These are phyloP conservation scores for Talaromyces sp. DNA, from an alignment of 2,329 filamentous ascomycete species.

Conservation along the genomic window DNA sequence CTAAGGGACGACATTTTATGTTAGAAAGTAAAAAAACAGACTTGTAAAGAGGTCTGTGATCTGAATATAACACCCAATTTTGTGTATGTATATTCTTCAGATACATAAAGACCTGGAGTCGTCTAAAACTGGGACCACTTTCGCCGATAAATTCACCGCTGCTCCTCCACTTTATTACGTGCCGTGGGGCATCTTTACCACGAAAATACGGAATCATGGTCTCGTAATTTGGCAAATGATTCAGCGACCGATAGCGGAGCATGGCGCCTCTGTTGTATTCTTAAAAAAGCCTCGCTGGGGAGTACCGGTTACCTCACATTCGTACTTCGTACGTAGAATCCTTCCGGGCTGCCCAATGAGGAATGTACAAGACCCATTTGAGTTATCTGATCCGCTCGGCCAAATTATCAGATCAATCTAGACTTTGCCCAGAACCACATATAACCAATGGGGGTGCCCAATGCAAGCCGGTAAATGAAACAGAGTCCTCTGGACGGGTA, in stretches of 20 bases:
- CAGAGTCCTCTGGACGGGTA: background rate
- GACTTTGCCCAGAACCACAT: background rate
- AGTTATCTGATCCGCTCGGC: slow-evolving; percentile 11
- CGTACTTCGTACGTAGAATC: background rate
- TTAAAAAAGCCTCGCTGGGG: background rate
- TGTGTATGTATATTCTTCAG: background rate
- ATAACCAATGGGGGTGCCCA: background rate
- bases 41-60: background rate
- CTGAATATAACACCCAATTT: no score
- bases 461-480: background rate
- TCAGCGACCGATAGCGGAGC: background rate
- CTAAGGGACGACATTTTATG: slow-evolving; percentile 4
- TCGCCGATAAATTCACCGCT: background rate
- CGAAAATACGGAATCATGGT: background rate
- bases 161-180: background rate
- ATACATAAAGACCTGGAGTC: background rate
- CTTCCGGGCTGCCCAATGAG: background rate
- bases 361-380: background rate
- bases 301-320: background rate
- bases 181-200: background rate
- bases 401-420: slow-evolving; percentile 4
- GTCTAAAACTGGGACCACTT: background rate
- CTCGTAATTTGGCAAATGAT: background rate
- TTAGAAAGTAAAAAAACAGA: background rate
- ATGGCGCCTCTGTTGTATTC: background rate